Percentiles rank a stretch among this genome's conserved stretches.
These are phyloP conservation scores for Pisolithus albus DNA, from an alignment of 768 basidiomycete genomes.

Conservation along the genomic window DNA sequence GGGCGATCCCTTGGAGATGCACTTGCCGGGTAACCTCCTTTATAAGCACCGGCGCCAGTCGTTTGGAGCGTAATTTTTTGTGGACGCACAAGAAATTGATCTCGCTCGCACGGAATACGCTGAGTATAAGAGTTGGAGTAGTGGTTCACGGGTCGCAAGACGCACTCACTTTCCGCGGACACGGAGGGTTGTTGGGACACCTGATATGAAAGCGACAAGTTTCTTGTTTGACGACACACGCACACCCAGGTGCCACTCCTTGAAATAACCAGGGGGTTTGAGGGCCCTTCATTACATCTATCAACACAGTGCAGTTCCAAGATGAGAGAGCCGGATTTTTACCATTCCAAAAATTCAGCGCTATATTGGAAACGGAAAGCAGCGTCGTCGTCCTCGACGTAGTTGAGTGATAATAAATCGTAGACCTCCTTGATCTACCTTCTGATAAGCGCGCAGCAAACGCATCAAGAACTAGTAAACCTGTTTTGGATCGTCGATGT, in stretches of 20 bases:
- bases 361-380: slow-evolving; percentile 97
- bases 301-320: neutral
- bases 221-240: slow-evolving; percentile 87
- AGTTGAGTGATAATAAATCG: slow-evolving; percentile 84
- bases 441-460: neutral
- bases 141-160: neutral
- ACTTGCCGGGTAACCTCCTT: slow-evolving; percentile 95
- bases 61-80: slow-evolving; percentile 94
- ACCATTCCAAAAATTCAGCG: slow-evolving; percentile 92
- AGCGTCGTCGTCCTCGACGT: slow-evolving; percentile 94
- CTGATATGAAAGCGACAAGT: slow-evolving; percentile 94
- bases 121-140: slow-evolving; percentile 25
- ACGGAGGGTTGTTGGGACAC: slow-evolving; percentile 80
- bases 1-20: slow-evolving; percentile 85
- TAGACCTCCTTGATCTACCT: slow-evolving; percentile 83
- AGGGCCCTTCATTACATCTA: slow-evolving; percentile 61
- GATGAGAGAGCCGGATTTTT: slow-evolving; percentile 8
- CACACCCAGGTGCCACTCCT: slow-evolving; percentile 96
- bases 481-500: slow-evolving; percentile 71
- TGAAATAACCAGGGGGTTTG: slow-evolving; percentile 85
- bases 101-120: slow-evolving; percentile 69
- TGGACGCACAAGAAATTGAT: slow-evolving; percentile 98
- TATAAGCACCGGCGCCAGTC: slow-evolving; percentile 91
- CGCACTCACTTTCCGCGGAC: slow-evolving; percentile 70
- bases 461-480: slow-evolving; percentile 30